phyloP scores from a whole-genome alignment of 306 rosid genomes.

The Pterocarpus macrocarpus region DNA sequence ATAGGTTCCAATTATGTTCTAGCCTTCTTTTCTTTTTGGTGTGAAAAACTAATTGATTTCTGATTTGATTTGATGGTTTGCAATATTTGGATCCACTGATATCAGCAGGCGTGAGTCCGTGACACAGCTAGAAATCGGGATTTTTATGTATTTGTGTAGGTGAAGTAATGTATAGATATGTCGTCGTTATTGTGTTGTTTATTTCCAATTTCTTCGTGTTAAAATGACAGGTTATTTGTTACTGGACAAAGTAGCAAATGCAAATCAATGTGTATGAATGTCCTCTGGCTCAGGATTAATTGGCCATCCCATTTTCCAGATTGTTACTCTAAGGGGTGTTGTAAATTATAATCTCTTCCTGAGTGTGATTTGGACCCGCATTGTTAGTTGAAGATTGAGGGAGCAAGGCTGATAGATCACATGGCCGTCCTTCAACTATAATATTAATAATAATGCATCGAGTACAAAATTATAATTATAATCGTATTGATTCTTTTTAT shows the following conservation, averaged over 20 bases:
- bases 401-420: too few species aligned
- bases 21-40: not conserved
- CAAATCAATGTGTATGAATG: slow-evolving; percentile 29
- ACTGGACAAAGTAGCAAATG: slow-evolving; percentile 13
- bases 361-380: not conserved
- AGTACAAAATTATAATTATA: too few species aligned
- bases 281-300: slow-evolving; percentile 13
- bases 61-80: slow-evolving; percentile 41
- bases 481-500: too few species aligned
- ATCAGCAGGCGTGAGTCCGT: slow-evolving; percentile 15
- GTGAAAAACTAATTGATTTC: slow-evolving; percentile 6
- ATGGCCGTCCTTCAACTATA: too few species aligned
- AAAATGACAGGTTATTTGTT: not conserved
- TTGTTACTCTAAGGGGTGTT: too few species aligned
- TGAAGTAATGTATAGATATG: slow-evolving; percentile 10
- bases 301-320: slow-evolving; percentile 14
- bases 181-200: not conserved
- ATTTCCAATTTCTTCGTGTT: not conserved
- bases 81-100: slow-evolving; percentile 25
- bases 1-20: too few species aligned
- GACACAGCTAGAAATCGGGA: not conserved
- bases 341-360: too few species aligned
- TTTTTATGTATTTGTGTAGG: not conserved
- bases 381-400: not conserved
- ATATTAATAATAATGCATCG: too few species aligned